Base-by-base conservation (phyloP, 306 rosid species). In the Echinosophora koreensis region DNA sequence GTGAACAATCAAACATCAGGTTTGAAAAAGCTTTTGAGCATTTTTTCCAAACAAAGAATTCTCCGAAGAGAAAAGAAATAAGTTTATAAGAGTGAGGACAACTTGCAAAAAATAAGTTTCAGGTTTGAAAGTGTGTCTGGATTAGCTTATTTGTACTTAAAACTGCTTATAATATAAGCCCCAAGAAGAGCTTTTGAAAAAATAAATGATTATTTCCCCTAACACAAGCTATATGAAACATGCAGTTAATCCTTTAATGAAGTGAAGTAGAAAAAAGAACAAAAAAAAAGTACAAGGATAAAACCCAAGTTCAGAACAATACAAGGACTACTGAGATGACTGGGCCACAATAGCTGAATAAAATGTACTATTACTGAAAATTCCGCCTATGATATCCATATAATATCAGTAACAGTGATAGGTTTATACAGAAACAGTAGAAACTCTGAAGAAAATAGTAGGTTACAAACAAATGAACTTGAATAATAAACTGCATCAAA, bases 1-100 rank as follows among this genome's bases (percentile, higher is more conserved):
- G n/a, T n/a, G 28, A 32, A 69, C 68, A 37, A 61, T 55, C 54
- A 60, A 72, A 69, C 50, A 59, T 77, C 50, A 70, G 69, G 14
- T n/a, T n/a, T n/a, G n/a, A n/a, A n/a, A n/a, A n/a, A n/a, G n/a
- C n/a, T n/a, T n/a, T n/a, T n/a, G n/a, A 8, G 52, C 17, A 54
- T 34, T 61, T 51, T n/a, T 60, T 8, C 27, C 17, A 12, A 22
- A 30, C 16, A 78, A 60, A 42, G 9, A 65, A 41, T 17, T 15
- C 66, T 44, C n/a, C 8, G 47, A 27, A 52, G 41, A 30, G 35
- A 51, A 61, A 73, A 72, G 38, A 68, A 44, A 35, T n/a, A 46
- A 46, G 8, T 14, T 17, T 54, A 75, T 72, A 35, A 12, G 62
- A 50, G 39, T 14, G 27, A 54, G 49, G 12, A 32, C 18, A 18